Conservation (phyloP, 352 stramenopile species). For the Phytopythium ostracodes region DNA sequence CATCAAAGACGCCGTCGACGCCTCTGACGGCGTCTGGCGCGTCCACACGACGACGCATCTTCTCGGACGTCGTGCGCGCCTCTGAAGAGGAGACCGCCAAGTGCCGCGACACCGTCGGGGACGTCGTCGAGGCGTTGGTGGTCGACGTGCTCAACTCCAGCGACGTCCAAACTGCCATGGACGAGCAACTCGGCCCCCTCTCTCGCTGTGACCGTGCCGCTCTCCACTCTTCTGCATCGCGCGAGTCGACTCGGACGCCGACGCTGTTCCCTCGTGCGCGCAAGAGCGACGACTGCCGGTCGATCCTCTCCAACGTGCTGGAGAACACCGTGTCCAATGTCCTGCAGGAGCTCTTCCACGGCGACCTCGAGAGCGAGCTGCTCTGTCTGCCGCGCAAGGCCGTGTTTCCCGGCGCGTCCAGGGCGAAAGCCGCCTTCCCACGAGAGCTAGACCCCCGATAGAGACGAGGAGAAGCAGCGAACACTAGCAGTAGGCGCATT, state of each 20-base stretch:
- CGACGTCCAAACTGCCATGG: conserved; percentile 38
- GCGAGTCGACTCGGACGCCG: neutral
- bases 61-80: conserved; percentile 4
- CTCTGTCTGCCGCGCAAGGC: conserved; percentile 56
- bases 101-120: conserved; percentile 41
- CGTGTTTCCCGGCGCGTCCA: conserved; percentile 27
- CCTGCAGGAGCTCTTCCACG: conserved; percentile 79
- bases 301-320: conserved; percentile 52
- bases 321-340: conserved; percentile 84
- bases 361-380: conserved; percentile 66
- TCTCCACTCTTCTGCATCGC: neutral
- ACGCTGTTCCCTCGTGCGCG: conserved; percentile 23
- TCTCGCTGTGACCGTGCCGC: conserved; percentile 18
- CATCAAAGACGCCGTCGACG: conserved; percentile 9
- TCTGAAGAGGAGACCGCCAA: conserved; percentile 12
- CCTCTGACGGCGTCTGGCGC: conserved; percentile 2
- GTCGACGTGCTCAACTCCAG: conserved; percentile 54
- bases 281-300: conserved; percentile 57
- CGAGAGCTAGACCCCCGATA: neutral
- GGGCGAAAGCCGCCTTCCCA: neutral
- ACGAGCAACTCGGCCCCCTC: conserved; percentile 31
- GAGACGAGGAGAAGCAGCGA: neutral
- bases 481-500: neutral
- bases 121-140: conserved; percentile 57
- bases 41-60: conserved; percentile 3